phyloP scores from a whole-genome alignment of 768 basidiomycete species.

The Botryobasidium botryosum region DNA sequence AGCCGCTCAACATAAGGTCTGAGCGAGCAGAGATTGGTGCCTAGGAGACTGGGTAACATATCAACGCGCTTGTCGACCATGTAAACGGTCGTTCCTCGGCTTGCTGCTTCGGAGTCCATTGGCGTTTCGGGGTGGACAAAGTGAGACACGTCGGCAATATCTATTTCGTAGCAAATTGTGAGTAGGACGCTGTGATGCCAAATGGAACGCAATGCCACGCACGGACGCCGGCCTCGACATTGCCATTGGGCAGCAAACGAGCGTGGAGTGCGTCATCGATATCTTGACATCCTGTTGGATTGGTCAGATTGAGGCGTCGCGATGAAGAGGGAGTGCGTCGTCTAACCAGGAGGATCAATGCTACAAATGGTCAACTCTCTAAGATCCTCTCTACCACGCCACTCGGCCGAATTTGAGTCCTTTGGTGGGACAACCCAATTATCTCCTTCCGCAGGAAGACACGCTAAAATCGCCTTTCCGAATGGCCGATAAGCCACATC shows the following conservation, averaged over 20 bases:
- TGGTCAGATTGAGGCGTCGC: conserved; percentile 8
- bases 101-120: conserved; percentile 94
- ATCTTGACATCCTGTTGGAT: conserved; percentile 68
- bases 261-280: conserved; percentile 98
- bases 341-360: conserved; percentile 83
- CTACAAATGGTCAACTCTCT: conserved; percentile 78
- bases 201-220: conserved; percentile 24
- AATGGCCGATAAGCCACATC: conserved; percentile 95
- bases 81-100: conserved; percentile 92
- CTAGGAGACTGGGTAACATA: conserved; percentile 87
- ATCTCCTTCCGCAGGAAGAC: conserved; percentile 79
- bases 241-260: conserved; percentile 68
- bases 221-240: conserved; percentile 97
- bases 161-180: conserved; percentile 25
- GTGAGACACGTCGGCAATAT: conserved; percentile 96
- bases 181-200: not conserved
- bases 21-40: conserved; percentile 90
- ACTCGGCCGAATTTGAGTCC: conserved; percentile 30
- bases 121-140: conserved; percentile 87
- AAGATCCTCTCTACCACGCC: conserved; percentile 79
- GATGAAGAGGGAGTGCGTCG: not conserved
- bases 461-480: conserved; percentile 85
- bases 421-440: conserved; percentile 85
- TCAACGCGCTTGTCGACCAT: conserved; percentile 97
- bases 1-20: conserved; percentile 84